Base-by-base conservation (phyloP, 805 yeast genomes). In the Nakazawaea populi region DNA sequence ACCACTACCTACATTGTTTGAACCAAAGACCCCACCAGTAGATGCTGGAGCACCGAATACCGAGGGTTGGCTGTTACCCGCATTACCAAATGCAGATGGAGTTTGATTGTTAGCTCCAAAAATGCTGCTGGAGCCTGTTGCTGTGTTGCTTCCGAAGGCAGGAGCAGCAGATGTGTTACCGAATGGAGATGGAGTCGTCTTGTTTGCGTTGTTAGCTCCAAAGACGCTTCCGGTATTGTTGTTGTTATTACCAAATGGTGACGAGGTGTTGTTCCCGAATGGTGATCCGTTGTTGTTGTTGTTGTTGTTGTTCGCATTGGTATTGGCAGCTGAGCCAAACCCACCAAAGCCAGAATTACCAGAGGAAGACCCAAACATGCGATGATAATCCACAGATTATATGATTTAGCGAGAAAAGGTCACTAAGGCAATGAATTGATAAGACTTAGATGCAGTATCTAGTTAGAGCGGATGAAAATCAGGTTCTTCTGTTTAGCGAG, bases 301-400 rank as follows among this genome's bases (percentile, higher is more conserved):
- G 24, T 59, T 40, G 42, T 55, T 51, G 54, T 41, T 24, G 54
- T 43, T 49, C 52, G 54, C 40, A 54, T 52, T 57, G 40, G 54
- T 60, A 51, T 59, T 62, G n/a, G 50, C 38, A 9, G 53, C 29
- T 24, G 44, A 30, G 29, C 59, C 59, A 44, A 57, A 55, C 48
- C 56, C 60, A 34, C 63, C 57, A 42, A 53, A 49, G 3, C 51
- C 48, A 4, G 50, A 51, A 37, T 36, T 42, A 18, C 44, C 34
- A n/a, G 50, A 31, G 41, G 53, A 37, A 54, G 69, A 62, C 44
- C 82, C 80, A 68, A 79, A 78, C 82, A 78, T 71, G 51, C 18
- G 12, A 34, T 34, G 14, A 2, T 8, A n/a, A 12, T n/a, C 14
- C 8, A n/a, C 14, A 37, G 40, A 10, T n/a, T 2, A 12, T 11